Evolutionary conservation across 352 stramenopile species (phyloP).

Genomic region (Globisporangium uncinulatum): DNA sequence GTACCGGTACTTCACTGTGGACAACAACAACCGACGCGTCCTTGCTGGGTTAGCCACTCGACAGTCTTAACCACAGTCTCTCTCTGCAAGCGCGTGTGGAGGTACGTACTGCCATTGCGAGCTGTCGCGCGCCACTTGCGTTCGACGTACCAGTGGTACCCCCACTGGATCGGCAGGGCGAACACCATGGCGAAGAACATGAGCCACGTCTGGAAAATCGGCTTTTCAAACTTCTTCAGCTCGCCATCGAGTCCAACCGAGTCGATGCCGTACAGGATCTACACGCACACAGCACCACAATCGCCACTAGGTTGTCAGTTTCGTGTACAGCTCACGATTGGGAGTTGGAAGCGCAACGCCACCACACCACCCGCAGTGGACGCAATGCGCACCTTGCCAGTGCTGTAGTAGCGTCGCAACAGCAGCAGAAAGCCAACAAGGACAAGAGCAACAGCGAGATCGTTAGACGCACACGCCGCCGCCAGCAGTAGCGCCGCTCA

Average conservation of each 20-base stretch:
- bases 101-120: constrained; percentile 54
- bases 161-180: constrained; percentile 90
- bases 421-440: background rate
- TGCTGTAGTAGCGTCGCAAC: constrained; percentile 21
- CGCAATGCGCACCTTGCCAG: constrained; percentile 44
- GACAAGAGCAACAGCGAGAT: background rate
- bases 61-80: too few species aligned
- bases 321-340: too few species aligned
- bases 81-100: background rate
- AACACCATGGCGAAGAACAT: constrained; percentile 97
- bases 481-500: background rate
- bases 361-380: too few species aligned
- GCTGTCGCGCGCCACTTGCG: constrained; percentile 52
- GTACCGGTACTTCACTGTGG: constrained; percentile 62
- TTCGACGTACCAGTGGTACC: constrained; percentile 76
- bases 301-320: too few species aligned
- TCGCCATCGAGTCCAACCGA: constrained; percentile 83
- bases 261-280: constrained; percentile 93
- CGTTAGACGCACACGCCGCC: background rate
- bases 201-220: constrained; percentile 94
- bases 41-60: background rate
- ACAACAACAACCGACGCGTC: too few species aligned
- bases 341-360: too few species aligned
- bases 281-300: constrained; percentile 10
- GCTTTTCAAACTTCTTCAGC: constrained; percentile 92